Base-by-base conservation (phyloP, 371 early-diverging fungal species). In the Rozella allomycis region DNA sequence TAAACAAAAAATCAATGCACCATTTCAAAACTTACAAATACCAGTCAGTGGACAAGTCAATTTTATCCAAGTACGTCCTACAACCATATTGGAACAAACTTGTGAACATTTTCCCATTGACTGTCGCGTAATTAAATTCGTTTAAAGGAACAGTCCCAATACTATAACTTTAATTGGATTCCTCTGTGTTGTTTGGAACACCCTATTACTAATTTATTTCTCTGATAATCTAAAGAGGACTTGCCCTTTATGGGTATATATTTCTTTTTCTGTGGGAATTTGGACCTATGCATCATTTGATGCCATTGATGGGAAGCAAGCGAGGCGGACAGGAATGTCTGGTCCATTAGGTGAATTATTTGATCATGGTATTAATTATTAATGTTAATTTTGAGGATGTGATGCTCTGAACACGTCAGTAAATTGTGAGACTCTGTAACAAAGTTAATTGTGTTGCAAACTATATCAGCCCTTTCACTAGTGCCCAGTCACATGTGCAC, bases 281-380 rank as follows among this genome's bases (percentile, higher is more conserved):
- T 93, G 84, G 76, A 46, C 87, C 20, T 94, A 93, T 51, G 81
- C 81, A 31, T 82, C 90, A 2, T 79, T 90, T 48, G 98, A 97
- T 55, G 82, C 80, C 42, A 78, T 96, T 32, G 98, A 97, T 53
- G 98, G 98, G 29, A 85, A 85, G 54, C 96, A 97, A 53, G 98
- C 98, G 7, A 65, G 96, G 33, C 60, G 81, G 34, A 91, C 91
- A 13, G 74, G 75, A 12, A 58, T 80, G 2, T 73, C 77, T 2
- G 78, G 80, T 12, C 85, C 94, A 3, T 61, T 94, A 17, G 97
- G 97, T 17, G 91, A 93, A 55, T 59, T 97, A 18, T 88, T 72
- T 54, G 72, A 71, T 35, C 72, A 58, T 45, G 50, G 38, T n/a
- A n/a, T n/a, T n/a, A n/a, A n/a, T n/a, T n/a, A n/a, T n/a, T n/a